Evolutionary conservation across 257 asterid species (phyloP).

Genomic region (Solanum pennellii): DNA sequence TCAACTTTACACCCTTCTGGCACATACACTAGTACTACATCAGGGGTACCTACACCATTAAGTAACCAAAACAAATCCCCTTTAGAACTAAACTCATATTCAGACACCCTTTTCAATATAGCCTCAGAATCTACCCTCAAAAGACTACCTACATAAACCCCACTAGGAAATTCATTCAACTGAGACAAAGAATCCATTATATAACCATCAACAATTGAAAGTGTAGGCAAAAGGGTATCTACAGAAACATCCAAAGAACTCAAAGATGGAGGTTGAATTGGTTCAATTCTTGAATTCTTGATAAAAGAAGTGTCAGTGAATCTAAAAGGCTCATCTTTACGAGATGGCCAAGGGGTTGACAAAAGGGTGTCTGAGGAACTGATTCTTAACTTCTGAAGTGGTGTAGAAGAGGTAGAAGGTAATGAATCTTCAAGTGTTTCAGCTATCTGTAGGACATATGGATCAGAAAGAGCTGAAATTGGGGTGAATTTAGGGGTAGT

Average conservation of each 20-base stretch:
- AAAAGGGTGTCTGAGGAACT: constrained; percentile 68
- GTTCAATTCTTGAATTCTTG: constrained; percentile 52
- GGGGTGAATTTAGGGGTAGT: constrained; percentile 1
- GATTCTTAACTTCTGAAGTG: constrained; percentile 62
- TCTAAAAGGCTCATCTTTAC: constrained; percentile 82
- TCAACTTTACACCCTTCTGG: constrained; percentile 82
- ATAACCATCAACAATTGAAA: constrained; percentile 67
- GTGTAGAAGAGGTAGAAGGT: constrained; percentile 27
- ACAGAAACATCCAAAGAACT: constrained; percentile 6
- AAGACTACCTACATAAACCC: constrained; percentile 62
- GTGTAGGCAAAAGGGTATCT: constrained; percentile 38
- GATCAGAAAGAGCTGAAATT: constrained; percentile 65
- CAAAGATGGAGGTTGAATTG: constrained; percentile 17
- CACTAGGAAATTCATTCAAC: constrained; percentile 43
- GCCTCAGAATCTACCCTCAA: constrained; percentile 36
- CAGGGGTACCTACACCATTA: constrained; percentile 88
- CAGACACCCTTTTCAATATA: constrained; percentile 47
- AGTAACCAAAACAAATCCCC: constrained; percentile 89
- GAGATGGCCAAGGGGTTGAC: constrained; percentile 84
- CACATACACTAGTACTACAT: constrained; percentile 59
- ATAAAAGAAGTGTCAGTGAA: constrained; percentile 77
- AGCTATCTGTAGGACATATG: constrained; percentile 76
- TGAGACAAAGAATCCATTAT: constrained; percentile 35
- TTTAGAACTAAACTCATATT: constrained; percentile 32
- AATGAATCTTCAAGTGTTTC: constrained; percentile 78